Evolutionary conservation across 1,284 basidiomycete species (phyloP).

Genomic region (Boletus mariae): DNA sequence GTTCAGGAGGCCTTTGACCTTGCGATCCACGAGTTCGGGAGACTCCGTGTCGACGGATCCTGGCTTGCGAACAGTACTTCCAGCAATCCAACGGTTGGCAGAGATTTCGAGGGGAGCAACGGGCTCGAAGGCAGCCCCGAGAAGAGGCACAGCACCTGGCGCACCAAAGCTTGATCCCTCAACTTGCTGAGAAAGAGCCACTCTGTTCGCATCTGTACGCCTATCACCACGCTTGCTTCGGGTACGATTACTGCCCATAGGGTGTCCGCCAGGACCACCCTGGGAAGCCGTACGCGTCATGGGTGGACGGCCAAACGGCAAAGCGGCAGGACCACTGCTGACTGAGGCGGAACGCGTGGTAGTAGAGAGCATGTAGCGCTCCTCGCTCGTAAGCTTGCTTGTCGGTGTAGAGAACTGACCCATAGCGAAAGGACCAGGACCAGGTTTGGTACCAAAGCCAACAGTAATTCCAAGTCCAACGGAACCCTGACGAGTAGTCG

Average conservation of each 20-base stretch:
- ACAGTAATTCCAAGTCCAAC: slow-evolving; percentile 52
- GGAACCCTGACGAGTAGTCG: slow-evolving; percentile 47
- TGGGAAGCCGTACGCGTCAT: slow-evolving; percentile 79
- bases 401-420: slow-evolving; percentile 66
- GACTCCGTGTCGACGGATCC: slow-evolving; percentile 55
- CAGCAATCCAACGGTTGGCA: slow-evolving; percentile 79
- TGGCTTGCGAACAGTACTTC: slow-evolving; percentile 30
- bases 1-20: slow-evolving; percentile 92
- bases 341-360: slow-evolving; percentile 45
- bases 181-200: slow-evolving; percentile 24
- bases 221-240: slow-evolving; percentile 72
- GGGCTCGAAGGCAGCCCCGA: slow-evolving; percentile 44
- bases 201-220: slow-evolving; percentile 48
- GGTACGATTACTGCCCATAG: slow-evolving; percentile 56
- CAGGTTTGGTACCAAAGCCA: slow-evolving; percentile 41
- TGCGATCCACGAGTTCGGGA: slow-evolving; percentile 84
- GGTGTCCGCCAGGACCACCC: slow-evolving; percentile 52
- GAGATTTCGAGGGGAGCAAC: slow-evolving; percentile 75
- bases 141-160: slow-evolving; percentile 6
- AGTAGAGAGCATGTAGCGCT: slow-evolving; percentile 58
- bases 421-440: slow-evolving; percentile 56
- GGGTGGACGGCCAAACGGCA: slow-evolving; percentile 49
- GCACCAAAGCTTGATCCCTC: slow-evolving; percentile 32
- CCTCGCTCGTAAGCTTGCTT: slow-evolving; percentile 66
- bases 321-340: slow-evolving; percentile 38